Evolutionary conservation across 306 rosid genomes (phyloP), one percentile per base, ranked within the genome.

Genomic region (Vicia sativa): DNA sequence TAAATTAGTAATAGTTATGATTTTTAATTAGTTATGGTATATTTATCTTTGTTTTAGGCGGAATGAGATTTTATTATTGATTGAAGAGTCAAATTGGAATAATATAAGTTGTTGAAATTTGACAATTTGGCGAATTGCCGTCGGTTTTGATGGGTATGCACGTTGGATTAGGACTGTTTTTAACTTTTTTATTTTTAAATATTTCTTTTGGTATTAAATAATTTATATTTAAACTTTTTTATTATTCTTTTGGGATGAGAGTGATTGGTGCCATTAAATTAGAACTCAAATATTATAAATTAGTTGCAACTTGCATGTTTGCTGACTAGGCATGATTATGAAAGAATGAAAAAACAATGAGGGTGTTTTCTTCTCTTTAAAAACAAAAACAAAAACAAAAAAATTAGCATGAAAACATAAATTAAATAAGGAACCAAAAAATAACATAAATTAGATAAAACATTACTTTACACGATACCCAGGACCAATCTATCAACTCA

Each of bases 131-230:
- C 60, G 23, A 26, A 1, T 13, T 43, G 81, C 68, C 74, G 28
- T 48, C 73, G 70, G 77, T 65, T 65, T 57, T 28, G 53, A 19
- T 29, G 42, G 49, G 11, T 50, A 53, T 66, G 44, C 5, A 57
- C 12, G 46, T 2, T 71, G 73, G 77, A 56, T 65, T 71, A 58
- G n/a, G 55, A 58, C 53, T 10, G 14, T 28, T 77, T 70, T 57
- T 3, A 28, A 15, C 38, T 34, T 13, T 44, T 45, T 23, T 52
- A n/a, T 1, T 6, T 50, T 67, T 29, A 12, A 9, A 41, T 10
- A 41, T 10, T 7, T 34, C 9, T 34, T 7, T 34, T 34, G 38
- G 38, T 7, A 8, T 7, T 34, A 34, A 7, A 6, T 34, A 16
- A 49, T 49, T 8, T 13, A 44, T n/a, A 5, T 44, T 16, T 18